Evolutionary conservation across 495 filamentous ascomycete species (phyloP).

Genomic region (Penicillium malachiteum): DNA sequence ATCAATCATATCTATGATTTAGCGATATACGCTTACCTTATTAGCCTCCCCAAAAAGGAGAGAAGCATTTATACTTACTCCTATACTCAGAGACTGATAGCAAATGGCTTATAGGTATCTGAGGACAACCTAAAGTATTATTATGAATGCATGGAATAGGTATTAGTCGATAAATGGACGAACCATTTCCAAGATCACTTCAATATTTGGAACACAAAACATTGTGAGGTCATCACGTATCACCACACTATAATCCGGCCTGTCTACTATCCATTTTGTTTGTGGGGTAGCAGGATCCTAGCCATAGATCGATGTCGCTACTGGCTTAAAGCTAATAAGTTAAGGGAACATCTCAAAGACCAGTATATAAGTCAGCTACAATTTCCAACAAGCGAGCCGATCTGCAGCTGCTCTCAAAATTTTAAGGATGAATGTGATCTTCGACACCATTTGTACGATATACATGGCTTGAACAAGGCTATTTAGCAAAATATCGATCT

Average conservation of each 20-base stretch:
- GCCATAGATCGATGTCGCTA: constrained; percentile 15
- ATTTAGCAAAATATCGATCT: constrained; percentile 16
- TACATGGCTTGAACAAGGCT: constrained; percentile 13
- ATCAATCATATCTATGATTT: neutral
- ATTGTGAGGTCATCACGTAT: constrained; percentile 21
- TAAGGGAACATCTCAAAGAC: constrained; percentile 19
- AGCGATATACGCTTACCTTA: constrained; percentile 12
- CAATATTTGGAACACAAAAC: constrained; percentile 12
- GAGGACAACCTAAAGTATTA: constrained; percentile 10
- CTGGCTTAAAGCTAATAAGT: constrained; percentile 13
- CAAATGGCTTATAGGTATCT: constrained; percentile 6
- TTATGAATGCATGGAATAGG: constrained; percentile 19
- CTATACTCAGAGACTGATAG: constrained; percentile 8
- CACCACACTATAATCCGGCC: constrained; percentile 13
- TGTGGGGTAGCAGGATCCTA: constrained; percentile 7
- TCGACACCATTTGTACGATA: constrained; percentile 16
- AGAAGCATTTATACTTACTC: constrained; percentile 19
- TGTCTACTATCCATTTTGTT: constrained; percentile 14
- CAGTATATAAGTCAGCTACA: constrained; percentile 9
- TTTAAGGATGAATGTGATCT: constrained; percentile 14
- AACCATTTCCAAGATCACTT: constrained; percentile 12
- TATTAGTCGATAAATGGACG: constrained; percentile 8
- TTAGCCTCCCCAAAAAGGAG: constrained; percentile 12
- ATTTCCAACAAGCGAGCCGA: too few species aligned
- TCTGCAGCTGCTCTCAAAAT: constrained; percentile 8